Conservation (phyloP, 257 asterid species). For the Cordia subcordata region DNA sequence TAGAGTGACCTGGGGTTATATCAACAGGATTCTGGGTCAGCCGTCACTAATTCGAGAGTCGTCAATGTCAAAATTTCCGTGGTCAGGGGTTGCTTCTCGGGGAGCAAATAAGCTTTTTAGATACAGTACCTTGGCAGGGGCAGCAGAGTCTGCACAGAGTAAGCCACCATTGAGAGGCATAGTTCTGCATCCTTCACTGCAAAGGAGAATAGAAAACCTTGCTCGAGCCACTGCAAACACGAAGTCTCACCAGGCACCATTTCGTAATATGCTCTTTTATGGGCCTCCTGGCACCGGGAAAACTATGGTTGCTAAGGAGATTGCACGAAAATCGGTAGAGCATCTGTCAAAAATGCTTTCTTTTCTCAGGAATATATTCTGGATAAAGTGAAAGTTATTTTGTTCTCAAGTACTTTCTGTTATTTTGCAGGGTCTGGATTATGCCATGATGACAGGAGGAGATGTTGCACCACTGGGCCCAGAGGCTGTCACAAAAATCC, state of each 20-base stretch:
- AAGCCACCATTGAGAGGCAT: conserved; percentile 62
- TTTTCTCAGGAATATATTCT: not conserved
- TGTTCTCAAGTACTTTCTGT: conserved; percentile 1
- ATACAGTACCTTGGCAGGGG: conserved; percentile 45
- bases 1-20: conserved; percentile 87
- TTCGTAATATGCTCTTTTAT: conserved; percentile 93
- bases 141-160: conserved; percentile 37
- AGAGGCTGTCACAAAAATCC: conserved; percentile 95
- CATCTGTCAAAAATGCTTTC: not conserved
- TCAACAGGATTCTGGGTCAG: conserved; percentile 94
- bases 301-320: conserved; percentile 98
- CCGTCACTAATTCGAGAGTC: conserved; percentile 99
- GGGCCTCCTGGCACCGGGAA: conserved; percentile 99
- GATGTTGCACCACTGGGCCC: conserved; percentile 98
- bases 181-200: conserved; percentile 83
- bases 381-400: not conserved
- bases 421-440: conserved; percentile 78
- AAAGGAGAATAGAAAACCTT: conserved; percentile 83
- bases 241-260: conserved; percentile 89
- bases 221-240: conserved; percentile 97
- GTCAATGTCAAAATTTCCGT: conserved; percentile 80
- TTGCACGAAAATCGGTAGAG: conserved; percentile 91
- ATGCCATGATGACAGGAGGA: conserved; percentile 99
- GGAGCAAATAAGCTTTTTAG: conserved; percentile 44
- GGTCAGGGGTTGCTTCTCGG: conserved; percentile 74